Evolutionary conservation across 2,329 filamentous ascomycete species (phyloP), one percentile per base, ranked within the genome.

Genomic region (Xylaria sp.): DNA sequence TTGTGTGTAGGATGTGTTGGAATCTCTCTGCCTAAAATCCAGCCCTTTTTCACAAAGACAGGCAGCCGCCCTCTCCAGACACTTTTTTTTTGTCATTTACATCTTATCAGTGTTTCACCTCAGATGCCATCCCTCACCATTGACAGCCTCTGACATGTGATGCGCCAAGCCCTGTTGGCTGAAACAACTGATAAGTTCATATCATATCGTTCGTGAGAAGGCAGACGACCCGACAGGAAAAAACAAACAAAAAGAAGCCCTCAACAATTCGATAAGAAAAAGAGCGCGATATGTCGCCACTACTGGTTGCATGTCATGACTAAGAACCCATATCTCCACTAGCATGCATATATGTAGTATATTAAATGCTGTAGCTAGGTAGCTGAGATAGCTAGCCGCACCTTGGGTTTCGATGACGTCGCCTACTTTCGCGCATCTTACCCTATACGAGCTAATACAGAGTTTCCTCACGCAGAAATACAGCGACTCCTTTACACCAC

Each of bases 111-210:
- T 49, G n/a, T 57, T 48, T 67, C 52, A 36, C 23, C 56, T 43
- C 9, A 23, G 51, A 39, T 51, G 48, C 28, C 25, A 52, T 36
- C 13, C 28, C 23, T 43, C 28, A 8, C 15, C 10, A n/a, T 13
- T 20, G 2, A 46, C 15, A 36, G 18, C 54, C 39, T 59, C 36
- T 69, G 23, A 62, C 68, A 70, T 70, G 68, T 70, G 68, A 70
- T 63, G 48, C 58, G 68, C 68, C 68, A 70, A 70, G 68, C 61
- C 54, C 39, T 55, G 31, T 25, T 20, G 20, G 25, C 56, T 64
- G 18, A 64, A 56, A 56, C 55, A 64, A 51, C 39, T 52, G 9
- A 23, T 23, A 49, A n/a, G n/a, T 48, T 55, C 28, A 31, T 33
- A 56, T 55, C 20, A 43, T 62, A 56, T 55, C 20, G 43, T 62